Evolutionary conservation across 2,329 filamentous ascomycete genomes (phyloP).

Genomic region (Parafenestella ontariensis): DNA sequence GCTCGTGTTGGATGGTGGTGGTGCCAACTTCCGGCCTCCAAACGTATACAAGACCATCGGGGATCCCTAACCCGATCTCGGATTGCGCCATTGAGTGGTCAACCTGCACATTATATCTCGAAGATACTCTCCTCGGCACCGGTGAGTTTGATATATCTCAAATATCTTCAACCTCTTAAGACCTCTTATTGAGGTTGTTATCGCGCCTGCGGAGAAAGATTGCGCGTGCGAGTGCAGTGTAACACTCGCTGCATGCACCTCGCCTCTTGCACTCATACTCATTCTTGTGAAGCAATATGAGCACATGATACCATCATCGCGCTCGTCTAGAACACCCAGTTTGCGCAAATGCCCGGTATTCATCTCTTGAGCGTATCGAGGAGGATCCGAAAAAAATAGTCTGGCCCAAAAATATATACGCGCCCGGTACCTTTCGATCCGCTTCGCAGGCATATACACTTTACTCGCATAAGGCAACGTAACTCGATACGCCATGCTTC

Average conservation of each 20-base stretch:
- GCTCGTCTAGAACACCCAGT: background rate
- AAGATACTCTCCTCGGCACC: too few relatives aligned
- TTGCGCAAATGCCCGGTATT: background rate
- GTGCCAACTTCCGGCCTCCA: background rate
- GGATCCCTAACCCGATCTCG: background rate
- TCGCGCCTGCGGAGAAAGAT: background rate
- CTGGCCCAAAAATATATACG: background rate
- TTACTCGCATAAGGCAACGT: background rate
- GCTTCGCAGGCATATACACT: background rate
- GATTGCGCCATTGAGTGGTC: background rate
- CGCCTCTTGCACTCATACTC: background rate
- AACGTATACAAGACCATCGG: background rate
- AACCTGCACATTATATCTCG: background rate
- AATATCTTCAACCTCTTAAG: too few relatives aligned
- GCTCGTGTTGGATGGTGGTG: background rate
- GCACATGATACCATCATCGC: background rate
- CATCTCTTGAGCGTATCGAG: too few relatives aligned
- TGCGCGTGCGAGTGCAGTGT: background rate
- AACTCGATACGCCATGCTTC: background rate
- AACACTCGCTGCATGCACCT: background rate
- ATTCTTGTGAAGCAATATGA: background rate
- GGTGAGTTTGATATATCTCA: too few relatives aligned
- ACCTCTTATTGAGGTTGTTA: background rate
- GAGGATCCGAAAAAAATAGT: too few relatives aligned
- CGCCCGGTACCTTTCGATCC: background rate